Evolutionary conservation across 2,329 filamentous ascomycete species (phyloP), one percentile per base, ranked within the genome.

Genomic region (Clonostachys sp.): DNA sequence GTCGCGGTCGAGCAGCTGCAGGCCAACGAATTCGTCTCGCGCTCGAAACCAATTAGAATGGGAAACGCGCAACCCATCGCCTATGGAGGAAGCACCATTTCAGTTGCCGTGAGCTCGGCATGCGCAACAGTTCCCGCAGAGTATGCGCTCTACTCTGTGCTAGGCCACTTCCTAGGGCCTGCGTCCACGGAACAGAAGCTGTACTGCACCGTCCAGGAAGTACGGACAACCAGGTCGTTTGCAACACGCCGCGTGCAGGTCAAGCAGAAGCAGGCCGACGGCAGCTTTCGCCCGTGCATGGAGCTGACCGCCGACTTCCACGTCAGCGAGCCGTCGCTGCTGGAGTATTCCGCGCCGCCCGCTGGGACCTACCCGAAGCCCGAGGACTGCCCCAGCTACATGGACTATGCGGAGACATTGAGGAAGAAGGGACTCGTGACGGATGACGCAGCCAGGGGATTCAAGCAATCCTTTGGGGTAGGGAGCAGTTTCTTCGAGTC

Each of bases 301-400:
- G 65, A 74, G 45, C 54, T 74, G 1, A 52, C 72, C 1, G 67
- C 66, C 1, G 75, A 78, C 47, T 78, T 78, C 47, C 73, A 77
- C 30, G 53, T 62, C 5, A 52, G 55, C 6, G 74, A 77, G 50
- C 51, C 60, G 2, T 61, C 59, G 0, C 44, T 42, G 35, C 20
- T 75, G 12, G 52, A 56, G 0, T 78, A 71, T 49, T 69, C 68
- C 2, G 61, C 61, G 3, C 51, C 63, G 1, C 72, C 71, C 0
- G 49, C 42, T 2, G 53, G 51, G 2, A 18, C 18, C 0, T 75
- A 72, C 48, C 14, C 14, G 14, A 51, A 52, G 2, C 50, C 54
- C 2, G 51, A 33, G 51, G 54, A 60, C 12, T 61, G 57, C 34
- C 57, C 52, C 1, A 47, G 53, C 24, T n/a, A 51, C 9, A 18